Base-by-base conservation (phyloP, 768 basidiomycete species). In the Pisolithus marmoratus region DNA sequence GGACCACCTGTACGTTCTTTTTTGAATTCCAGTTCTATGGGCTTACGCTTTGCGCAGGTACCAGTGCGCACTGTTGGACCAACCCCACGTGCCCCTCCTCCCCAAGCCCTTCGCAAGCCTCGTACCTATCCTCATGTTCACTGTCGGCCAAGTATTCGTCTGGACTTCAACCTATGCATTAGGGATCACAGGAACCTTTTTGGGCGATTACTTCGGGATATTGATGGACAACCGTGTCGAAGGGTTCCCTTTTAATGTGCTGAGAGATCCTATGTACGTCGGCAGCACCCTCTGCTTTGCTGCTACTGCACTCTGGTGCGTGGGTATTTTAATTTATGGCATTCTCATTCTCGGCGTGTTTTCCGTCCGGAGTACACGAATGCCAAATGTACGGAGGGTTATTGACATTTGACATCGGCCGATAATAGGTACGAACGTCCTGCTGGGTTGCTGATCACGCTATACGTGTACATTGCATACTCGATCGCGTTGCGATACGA, bases 211-310 rank as follows among this genome's bases (percentile, higher is more conserved):
- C 63, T 90, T 92, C 58, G 90, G 87, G 4, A 89, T 91, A 54
- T 70, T 90, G 56, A 93, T 87, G 92, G 84, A 91, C 61, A 76
- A 85, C 54, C 77, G 90, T 48, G 94, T 97, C n/a, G 87, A 93
- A 62, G 87, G 89, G 66, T 99, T 99, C 75, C 95, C 95, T 0
- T 99, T 97, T 78, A 95, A 95, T 65, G 79, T 96, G 44, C 76
- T 94, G 38, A 76, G 81, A 19, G 87, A 96, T 67, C 95, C 95
- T 0, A 99, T 99, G 95, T 98, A 99, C 64, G 88, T 93, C 43
- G 95, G 95, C 8, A 92, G 87, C 63, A 94, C 93, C 5, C 72
- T 99, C 73, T 90, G 85, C 65, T 97, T 97, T 71, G 70, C 81
- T 36, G 94, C 84, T 20, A 84, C 82, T 1, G 87, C 95, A 0